Base-by-base conservation (phyloP, 305 asterid species). In the Plantago coronopus region DNA sequence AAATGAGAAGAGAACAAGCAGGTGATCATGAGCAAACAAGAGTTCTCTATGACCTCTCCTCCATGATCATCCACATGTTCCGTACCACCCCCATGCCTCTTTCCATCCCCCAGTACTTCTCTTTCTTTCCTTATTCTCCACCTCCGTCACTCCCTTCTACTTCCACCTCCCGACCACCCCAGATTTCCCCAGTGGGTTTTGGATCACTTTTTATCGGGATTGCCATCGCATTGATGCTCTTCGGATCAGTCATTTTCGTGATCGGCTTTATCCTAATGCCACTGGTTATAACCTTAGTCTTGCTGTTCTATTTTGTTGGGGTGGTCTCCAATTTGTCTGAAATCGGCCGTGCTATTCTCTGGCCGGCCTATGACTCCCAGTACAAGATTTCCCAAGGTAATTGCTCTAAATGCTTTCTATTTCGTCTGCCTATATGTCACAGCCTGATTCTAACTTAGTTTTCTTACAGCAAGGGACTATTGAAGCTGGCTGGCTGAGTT, bases 261-360 rank as follows among this genome's bases (percentile, higher is more conserved):
- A 68, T 78, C 48, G 79, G 79, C 4, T 54, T 78, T 4, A 15
- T 78, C 10, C 14, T 78, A 69, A 70, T 74, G 79, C 83, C 83
- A 1, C 73, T 78, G 9, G 79, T 74, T 43, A 49, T 74, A 0
- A 62, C 68, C 60, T 47, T 77, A 13, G 66, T 70, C 18, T 19
- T 74, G 61, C 48, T 77, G 17, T 78, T 78, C 46, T 71, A 58
- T 56, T 65, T 74, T 20, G 67, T 34, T 21, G 67, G 67, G 3
- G 43, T 74, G 20, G 46, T 71, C 19, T 59, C 71, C 47, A 68
- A 59, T 40, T 2, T 77, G 20, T 71, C 38, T 1, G 71, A 74
- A 18, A 40, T 74, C 23, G 73, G 61, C 8, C 71, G 75, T 1
- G 38, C 22, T 38, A 48, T 77, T 47, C 75, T 78, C 61, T 71